A percentile compares a stretch with the other conserved stretches of the same genome.
Evolutionary conservation across 164 flowering plant species (phyloP).

Genomic region (Dillenia suffruticosa): DNA sequence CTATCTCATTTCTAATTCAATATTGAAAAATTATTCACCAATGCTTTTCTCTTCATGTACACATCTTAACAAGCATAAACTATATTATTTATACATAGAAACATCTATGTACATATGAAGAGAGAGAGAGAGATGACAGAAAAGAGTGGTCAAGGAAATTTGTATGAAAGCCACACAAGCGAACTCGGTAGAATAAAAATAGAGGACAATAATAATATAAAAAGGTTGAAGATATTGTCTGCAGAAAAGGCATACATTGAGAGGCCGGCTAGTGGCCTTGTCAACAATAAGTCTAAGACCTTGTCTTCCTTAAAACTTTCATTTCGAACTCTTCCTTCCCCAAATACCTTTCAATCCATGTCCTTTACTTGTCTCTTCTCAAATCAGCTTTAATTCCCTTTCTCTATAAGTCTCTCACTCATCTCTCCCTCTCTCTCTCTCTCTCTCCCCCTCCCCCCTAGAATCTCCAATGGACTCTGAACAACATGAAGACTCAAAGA

Average conservation of each 20-base stretch:
- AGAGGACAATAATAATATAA: not conserved
- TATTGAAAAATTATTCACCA: too few relatives aligned
- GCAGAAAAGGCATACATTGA: not conserved
- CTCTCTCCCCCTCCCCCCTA: not conserved
- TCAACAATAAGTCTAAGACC: constrained; percentile 16
- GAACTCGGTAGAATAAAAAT: constrained; percentile 7
- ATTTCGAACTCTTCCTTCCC: constrained; percentile 1
- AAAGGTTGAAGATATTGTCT: not conserved
- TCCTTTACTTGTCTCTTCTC: constrained; percentile 20
- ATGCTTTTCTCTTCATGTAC: too few relatives aligned
- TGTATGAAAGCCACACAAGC: constrained; percentile 11
- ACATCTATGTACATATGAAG: too few relatives aligned
- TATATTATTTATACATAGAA: too few relatives aligned
- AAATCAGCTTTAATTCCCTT: not conserved
- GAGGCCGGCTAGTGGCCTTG: constrained; percentile 24
- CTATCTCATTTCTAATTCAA: too few relatives aligned
- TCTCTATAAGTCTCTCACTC: constrained; percentile 2
- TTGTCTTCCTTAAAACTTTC: constrained; percentile 13
- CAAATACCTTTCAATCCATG: constrained; percentile 15
- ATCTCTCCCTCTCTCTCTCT: not conserved
- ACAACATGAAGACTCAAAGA: constrained; percentile 17
- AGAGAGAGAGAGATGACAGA: not conserved
- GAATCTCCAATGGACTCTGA: constrained; percentile 19
- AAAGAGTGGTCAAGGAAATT: constrained; percentile 12
- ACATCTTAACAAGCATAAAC: too few relatives aligned